These are phyloP conservation scores for Hippophae tibetana DNA, from an alignment of 306 rosid genomes.

Conservation along the genomic window DNA sequence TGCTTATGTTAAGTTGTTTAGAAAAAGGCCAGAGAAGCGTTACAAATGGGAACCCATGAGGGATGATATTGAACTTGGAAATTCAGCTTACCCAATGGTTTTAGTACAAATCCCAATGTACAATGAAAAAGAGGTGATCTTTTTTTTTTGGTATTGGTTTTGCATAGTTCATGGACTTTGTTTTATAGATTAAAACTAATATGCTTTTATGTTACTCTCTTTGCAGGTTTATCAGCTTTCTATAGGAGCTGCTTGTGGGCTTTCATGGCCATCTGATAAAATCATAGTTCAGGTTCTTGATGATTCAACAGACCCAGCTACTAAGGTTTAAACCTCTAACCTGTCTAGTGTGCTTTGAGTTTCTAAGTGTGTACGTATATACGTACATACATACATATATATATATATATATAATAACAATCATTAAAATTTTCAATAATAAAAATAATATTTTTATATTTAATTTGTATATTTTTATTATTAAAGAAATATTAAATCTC, in stretches of 20 bases:
- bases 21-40: conserved; percentile 44
- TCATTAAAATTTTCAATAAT: no score
- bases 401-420: no score
- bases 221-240: conserved; percentile 34
- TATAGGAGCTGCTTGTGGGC: conserved; percentile 35
- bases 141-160: neutral
- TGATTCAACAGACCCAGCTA: conserved; percentile 30
- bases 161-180: no score
- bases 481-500: no score
- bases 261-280: conserved; percentile 34
- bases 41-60: conserved; percentile 69
- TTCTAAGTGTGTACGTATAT: no score
- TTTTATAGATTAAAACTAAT: no score
- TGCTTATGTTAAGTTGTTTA: conserved; percentile 39
- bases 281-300: conserved; percentile 31
- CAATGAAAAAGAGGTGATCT: conserved; percentile 28
- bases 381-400: no score
- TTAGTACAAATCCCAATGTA: conserved; percentile 32
- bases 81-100: conserved; percentile 39
- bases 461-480: no score
- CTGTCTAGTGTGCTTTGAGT: neutral
- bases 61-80: conserved; percentile 65
- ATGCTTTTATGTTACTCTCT: no score
- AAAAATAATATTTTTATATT: no score
- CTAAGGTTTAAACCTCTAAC: conserved; percentile 16